Evolutionary conservation across 768 basidiomycete genomes (phyloP), one percentile per base, ranked within the genome.

Genomic region (Nidularia pulvinata): DNA sequence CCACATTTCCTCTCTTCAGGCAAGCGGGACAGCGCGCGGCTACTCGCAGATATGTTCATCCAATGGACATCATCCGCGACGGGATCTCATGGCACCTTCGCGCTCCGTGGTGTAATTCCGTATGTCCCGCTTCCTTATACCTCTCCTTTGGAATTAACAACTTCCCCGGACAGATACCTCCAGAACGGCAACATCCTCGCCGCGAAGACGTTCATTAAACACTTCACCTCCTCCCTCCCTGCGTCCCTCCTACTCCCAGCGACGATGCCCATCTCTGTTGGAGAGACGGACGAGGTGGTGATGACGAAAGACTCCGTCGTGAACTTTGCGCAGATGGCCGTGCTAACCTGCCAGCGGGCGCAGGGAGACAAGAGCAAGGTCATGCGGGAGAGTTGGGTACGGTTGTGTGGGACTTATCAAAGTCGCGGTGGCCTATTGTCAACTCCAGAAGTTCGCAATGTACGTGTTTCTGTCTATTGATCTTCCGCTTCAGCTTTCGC

Each of bases 171-270:
- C 61, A 92, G 90, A 53, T 91, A 91, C 62, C 75, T 95, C 22
- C 82, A 81, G 56, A 91, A 93, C 50, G 92, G 93, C 13, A 94
- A 94, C 58, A 88, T 99, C 63, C 83, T 93, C n/a, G 91, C 91
- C 4, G 92, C 96, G 3, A 84, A 85, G n/a, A 84, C 89, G n/a
- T 97, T 98, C 77, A 86, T 96, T 65, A 76, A 80, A n/a, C 83
- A 86, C 48, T 93, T 90, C 67, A 78, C 88, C 47, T 77, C 86
- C 48, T 81, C 83, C 53, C 72, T 91, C 5, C 75, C 87, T 46
- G 64, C 77, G 16, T 69, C 76, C 14, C 66, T 80, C 51, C 74
- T 79, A 9, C 76, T 61, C 6, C 50, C 80, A 39, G 61, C 76
- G 47, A 68, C 78, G 56, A 60, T 70, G 7, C 71, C 78, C n/a